Evolutionary conservation across 192 early-diverging fungal species (phyloP).

Genomic region (Coemansia javaensis): DNA sequence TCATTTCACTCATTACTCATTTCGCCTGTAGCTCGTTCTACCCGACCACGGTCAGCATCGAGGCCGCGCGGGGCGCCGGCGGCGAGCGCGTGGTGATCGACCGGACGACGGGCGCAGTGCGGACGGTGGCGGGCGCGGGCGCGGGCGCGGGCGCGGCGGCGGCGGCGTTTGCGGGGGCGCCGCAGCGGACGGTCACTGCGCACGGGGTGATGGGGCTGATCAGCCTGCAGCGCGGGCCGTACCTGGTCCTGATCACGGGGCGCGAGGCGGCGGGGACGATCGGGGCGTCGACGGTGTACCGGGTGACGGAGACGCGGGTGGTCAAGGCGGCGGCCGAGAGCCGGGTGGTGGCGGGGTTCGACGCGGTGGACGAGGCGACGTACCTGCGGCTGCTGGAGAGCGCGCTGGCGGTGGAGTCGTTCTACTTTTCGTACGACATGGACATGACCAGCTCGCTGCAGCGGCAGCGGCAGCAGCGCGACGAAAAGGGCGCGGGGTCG

Average conservation of each 20-base stretch:
- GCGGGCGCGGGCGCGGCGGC: no score
- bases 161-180: conserved; percentile 26
- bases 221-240: conserved; percentile 39
- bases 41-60: conserved; percentile 31
- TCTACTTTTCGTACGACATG: conserved; percentile 83
- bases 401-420: conserved; percentile 52
- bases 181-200: conserved; percentile 38
- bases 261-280: conserved; percentile 37
- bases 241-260: conserved; percentile 45
- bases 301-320: conserved; percentile 34
- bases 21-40: conserved; percentile 36
- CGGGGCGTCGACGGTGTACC: conserved; percentile 34
- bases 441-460: conserved; percentile 85
- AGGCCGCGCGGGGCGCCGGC: conserved; percentile 31
- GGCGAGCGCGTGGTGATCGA: conserved; percentile 36
- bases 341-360: conserved; percentile 14
- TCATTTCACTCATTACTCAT: no score
- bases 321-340: conserved; percentile 31
- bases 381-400: conserved; percentile 59
- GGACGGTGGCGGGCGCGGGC: conserved; percentile 2
- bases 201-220: conserved; percentile 47
- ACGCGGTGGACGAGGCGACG: conserved; percentile 55
- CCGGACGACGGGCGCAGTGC: conserved; percentile 24
- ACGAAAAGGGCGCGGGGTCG: neutral
- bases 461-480: conserved; percentile 52